Conservation (phyloP, 164 flowering plant genomes). For the Berberis thunbergii region DNA sequence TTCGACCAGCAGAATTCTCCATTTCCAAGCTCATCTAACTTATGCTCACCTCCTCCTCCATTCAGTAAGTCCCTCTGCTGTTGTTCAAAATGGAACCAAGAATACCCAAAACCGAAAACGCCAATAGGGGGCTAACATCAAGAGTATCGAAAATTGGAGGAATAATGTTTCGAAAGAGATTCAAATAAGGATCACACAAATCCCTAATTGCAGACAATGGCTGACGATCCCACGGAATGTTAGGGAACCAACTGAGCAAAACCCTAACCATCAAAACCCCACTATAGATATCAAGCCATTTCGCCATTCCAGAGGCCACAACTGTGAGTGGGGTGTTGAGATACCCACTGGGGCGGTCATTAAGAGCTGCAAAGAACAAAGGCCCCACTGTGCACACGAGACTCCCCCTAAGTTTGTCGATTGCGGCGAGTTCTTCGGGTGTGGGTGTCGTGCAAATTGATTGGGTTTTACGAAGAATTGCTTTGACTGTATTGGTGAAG, state of each 20-base stretch:
- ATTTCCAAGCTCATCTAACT: no score
- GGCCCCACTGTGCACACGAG: conserved; percentile 40
- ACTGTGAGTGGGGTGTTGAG: conserved; percentile 71
- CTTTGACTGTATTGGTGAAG: conserved; percentile 6
- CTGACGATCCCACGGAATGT: conserved; percentile 48
- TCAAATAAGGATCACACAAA: conserved; percentile 84
- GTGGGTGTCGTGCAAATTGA: conserved; percentile 11
- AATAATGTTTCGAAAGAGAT: conserved; percentile 70
- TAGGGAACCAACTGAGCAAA: no score
- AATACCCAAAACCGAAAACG: conserved; percentile 69
- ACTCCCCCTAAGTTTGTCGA: conserved; percentile 13
- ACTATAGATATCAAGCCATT: conserved; percentile 40
- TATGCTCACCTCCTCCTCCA: no score
- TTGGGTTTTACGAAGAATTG: background rate
- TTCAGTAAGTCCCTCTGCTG: conserved; percentile 26
- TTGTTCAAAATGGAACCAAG: conserved; percentile 47
- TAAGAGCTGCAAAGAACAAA: conserved; percentile 55
- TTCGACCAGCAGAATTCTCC: no score
- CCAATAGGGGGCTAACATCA: conserved; percentile 82
- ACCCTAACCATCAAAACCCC: no score
- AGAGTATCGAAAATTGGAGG: conserved; percentile 69
- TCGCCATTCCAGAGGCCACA: conserved; percentile 78
- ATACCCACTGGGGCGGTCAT: conserved; percentile 31
- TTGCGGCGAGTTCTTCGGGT: conserved; percentile 13
- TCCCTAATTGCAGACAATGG: conserved; percentile 84